Base-by-base conservation (phyloP, 2,329 filamentous ascomycete genomes). In the Fusarium veterinarium region DNA sequence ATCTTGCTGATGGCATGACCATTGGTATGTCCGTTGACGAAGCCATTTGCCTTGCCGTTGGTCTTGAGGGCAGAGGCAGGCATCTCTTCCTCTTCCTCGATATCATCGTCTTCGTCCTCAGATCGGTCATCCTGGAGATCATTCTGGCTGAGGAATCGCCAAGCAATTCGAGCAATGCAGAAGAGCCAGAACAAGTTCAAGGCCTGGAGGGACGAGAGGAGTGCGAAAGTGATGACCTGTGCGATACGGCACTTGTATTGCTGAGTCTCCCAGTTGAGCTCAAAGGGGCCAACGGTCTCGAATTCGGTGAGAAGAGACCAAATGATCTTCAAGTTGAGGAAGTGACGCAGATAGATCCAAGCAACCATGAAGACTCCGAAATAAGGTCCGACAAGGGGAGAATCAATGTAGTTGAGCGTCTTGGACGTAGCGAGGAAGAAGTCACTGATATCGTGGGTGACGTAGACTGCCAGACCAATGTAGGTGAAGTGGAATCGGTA, bases 401-500 rank as follows among this genome's bases (percentile, higher is more conserved):
- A 91, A 79, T 97, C 93, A 75, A 98, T 84, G 84, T 98, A 98
- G 85, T 97, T 97, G 76, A 98, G 89, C 9, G 91, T 90, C 85
- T 98, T 98, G 69, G 94, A 97, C 4, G 93, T 96, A 41, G 95
- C 95, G 48, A 98, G 88, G 89, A 98, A 98, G 84, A 98, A 97
- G 82, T 98, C 95, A 67, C 92, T 95, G 70, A 98, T 93, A 80
- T 98, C 95, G 82, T 97, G 94, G 14, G 95, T 97, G 70, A 96
- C 94, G 83, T 97, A 98, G 38, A 98, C 94, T 25, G 94, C 93
- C 61, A 98, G 84, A 31, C 95, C 95, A 81, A 98, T 97, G 83
- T 97, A 95, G 25, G 95, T 97, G 82, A 98, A 98, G 83, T 98
- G 95, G 86, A 97, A 98, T 69, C 94, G 91, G 84, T 98, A 98